A percentile compares a stretch with the other conserved stretches of the same genome.
phyloP scores from a whole-genome alignment of 352 stramenopile species.

The Aphanomyces cochlioides region DNA sequence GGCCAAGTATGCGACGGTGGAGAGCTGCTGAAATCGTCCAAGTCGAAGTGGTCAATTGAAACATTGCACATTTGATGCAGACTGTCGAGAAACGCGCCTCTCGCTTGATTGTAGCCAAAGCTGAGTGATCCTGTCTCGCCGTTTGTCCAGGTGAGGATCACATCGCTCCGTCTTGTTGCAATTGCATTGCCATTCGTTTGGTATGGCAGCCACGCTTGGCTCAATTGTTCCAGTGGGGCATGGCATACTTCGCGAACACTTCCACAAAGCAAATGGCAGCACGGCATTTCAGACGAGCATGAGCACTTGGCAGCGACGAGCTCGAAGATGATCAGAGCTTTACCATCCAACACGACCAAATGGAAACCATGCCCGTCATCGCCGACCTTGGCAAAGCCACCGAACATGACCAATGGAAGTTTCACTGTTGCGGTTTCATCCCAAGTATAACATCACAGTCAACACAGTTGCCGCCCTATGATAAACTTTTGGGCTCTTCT shows the following conservation, averaged over 20 bases:
- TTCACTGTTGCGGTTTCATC: no score
- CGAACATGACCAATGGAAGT: background rate
- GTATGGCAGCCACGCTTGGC: conserved; percentile 19
- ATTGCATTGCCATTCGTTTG: conserved; percentile 14
- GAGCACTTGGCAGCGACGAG: background rate
- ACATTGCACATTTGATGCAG: background rate
- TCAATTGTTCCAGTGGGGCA: background rate
- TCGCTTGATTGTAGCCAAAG: conserved; percentile 22
- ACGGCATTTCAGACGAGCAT: background rate
- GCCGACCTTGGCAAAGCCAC: background rate
- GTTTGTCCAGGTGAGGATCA: conserved; percentile 3
- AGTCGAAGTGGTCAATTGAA: conserved; percentile 19
- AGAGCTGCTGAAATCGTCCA: conserved; percentile 1
- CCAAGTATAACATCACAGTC: no score
- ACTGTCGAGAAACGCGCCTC: conserved; percentile 17
- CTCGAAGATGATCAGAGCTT: background rate
- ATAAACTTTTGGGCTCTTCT: no score
- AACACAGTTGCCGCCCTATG: no score
- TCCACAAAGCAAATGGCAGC: background rate
- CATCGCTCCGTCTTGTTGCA: conserved; percentile 19
- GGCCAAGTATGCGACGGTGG: no score
- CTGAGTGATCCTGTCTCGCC: background rate
- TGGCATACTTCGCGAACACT: background rate
- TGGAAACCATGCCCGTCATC: background rate
- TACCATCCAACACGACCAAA: background rate